Base-by-base conservation (phyloP, 306 rosid species). In the Oxytropis ochrocephala region DNA sequence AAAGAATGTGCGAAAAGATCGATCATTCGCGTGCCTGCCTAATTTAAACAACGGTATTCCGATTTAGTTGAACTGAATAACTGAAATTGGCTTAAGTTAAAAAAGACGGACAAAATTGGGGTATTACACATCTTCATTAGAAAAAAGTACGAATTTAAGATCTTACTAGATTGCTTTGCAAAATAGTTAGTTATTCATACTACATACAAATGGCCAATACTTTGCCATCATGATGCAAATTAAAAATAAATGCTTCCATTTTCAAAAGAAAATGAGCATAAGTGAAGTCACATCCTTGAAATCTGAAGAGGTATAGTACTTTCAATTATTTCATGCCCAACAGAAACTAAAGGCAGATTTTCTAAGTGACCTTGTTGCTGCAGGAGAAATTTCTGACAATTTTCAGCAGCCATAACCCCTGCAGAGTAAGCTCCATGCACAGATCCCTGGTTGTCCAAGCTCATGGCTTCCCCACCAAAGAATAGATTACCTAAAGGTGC, bases 361-460 rank as follows among this genome's bases (percentile, higher is more conserved):
- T 73, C 81, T 64, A 58, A 11, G 35, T 9, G 57, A 54, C 85
- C 88, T 63, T 73, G 79, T 50, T 74, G 61, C 48, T 80, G 73
- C 49, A 42, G 44, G 60, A 85, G 53, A 73, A 59, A 60, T 39
- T 36, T 74, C 64, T 85, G 79, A 17, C 83, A 79, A 38, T 75
- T 82, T 53, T 79, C 86, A 21, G 81, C 83, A 53, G 86, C 86
- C 86, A 79, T 78, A 24, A 78, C 46, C 47, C 86, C 86, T 60
- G 86, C 81, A 53, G 86, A 82, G 76, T 82, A 82, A 54, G 86
- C 86, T 65, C 86, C 86, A 78, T 88, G 95, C 62, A 86, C 95
- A 43, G 95, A 88, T 52, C 95, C 95, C 53, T 86, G 91, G 69
- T 88, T 73, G 11, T 88, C 91, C 83, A 84, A 42, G 80, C 91